These are phyloP conservation scores for Aspergillus caelatus DNA, from an alignment of 2,329 filamentous ascomycete species.

Conservation along the genomic window DNA sequence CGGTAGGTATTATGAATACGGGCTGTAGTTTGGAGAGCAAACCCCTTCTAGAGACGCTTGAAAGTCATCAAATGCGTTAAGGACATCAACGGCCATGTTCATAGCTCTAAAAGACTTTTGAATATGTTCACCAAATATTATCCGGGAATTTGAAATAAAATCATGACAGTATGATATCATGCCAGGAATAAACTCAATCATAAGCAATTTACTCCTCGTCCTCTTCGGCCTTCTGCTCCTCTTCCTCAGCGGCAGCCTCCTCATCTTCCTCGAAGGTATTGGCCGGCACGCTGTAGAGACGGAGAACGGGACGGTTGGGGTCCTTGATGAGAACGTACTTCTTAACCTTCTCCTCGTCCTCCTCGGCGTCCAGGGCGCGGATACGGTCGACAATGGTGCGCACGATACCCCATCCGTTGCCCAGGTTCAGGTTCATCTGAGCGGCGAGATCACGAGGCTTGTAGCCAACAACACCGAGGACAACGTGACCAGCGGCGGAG, in stretches of 20 bases:
- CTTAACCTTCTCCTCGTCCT: constrained; percentile 46
- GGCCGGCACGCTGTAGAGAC: constrained; percentile 86
- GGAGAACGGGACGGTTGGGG: constrained; percentile 93
- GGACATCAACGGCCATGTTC: constrained; percentile 2
- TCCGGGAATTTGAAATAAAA: constrained; percentile 2
- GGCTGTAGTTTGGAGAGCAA: background rate
- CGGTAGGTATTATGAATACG: background rate
- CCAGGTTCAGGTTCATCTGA: constrained; percentile 97
- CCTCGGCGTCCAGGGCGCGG: constrained; percentile 43
- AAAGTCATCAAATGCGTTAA: background rate
- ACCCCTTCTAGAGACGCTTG: background rate
- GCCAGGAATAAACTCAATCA: constrained; percentile 19
- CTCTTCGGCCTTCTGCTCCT: constrained; percentile 59
- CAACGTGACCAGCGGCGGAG: constrained; percentile 88
- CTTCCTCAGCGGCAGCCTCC: constrained; percentile 59
- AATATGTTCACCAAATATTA: constrained; percentile 8
- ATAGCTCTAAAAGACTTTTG: constrained; percentile 10
- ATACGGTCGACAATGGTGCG: constrained; percentile 93
- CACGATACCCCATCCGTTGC: constrained; percentile 98
- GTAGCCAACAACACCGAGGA: constrained; percentile 94
- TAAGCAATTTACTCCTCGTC: constrained; percentile 42
- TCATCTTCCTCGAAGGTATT: constrained; percentile 90
- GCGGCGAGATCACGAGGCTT: constrained; percentile 95
- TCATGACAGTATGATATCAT: constrained; percentile 21
- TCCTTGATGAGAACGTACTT: constrained; percentile 70